These are phyloP conservation scores for Sporothrix euskadiensis DNA, from an alignment of 2,329 filamentous ascomycete species.

Conservation along the genomic window DNA sequence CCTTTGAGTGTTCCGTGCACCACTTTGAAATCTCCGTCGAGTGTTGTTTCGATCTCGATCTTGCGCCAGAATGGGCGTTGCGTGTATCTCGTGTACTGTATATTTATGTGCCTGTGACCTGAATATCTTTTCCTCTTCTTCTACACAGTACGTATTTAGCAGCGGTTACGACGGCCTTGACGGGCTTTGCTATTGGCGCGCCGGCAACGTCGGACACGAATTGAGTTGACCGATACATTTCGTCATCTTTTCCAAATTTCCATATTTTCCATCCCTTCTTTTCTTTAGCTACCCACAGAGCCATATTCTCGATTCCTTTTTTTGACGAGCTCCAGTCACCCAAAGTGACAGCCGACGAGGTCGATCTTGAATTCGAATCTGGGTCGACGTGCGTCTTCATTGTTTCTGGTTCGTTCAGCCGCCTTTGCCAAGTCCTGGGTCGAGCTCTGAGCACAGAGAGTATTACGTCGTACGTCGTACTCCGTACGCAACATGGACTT, in stretches of 20 bases:
- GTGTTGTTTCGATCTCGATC: constrained; percentile 9
- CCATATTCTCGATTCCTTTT: not conserved
- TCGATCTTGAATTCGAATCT: not conserved
- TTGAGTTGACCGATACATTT: not conserved
- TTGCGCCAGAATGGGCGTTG: constrained; percentile 2
- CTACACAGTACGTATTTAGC: not conserved
- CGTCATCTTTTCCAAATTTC: not conserved
- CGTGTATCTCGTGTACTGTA: not conserved
- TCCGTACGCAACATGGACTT: not conserved
- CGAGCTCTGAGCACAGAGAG: not conserved
- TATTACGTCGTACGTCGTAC: not conserved
- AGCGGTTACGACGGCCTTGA: not conserved
- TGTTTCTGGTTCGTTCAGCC: not conserved
- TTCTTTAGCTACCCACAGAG: not conserved
- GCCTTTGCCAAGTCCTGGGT: constrained; percentile 9
- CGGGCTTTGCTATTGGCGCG: constrained; percentile 7
- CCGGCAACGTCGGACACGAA: constrained; percentile 9
- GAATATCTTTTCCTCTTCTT: constrained; percentile 9
- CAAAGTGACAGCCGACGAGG: not conserved
- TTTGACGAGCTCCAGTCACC: not conserved
- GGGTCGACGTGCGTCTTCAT: not conserved
- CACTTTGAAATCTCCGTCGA: not conserved
- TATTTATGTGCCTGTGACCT: not conserved
- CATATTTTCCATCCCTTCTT: constrained; percentile 2
- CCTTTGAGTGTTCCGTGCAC: not conserved